A percentile compares a stretch with the other conserved stretches of the same genome.
Evolutionary conservation across 208 protist genomes (phyloP).

Genomic region (Angomonas desouzai): DNA sequence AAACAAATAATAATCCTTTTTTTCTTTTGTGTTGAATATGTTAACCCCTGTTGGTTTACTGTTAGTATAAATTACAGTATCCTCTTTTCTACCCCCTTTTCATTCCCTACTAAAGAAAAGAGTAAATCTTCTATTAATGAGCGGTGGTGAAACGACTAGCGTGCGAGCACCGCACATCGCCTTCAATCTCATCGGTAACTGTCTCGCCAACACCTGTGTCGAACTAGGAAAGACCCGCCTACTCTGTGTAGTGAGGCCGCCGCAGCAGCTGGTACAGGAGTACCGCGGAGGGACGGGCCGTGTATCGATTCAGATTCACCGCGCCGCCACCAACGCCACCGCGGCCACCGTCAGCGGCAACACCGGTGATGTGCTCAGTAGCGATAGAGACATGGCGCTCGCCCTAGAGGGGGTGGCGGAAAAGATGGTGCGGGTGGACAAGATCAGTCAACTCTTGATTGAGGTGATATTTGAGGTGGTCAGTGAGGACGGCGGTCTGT

Average conservation of each 20-base stretch:
- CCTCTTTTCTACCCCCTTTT: background rate
- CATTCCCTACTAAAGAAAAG: background rate
- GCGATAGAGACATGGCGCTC: conserved; percentile 56
- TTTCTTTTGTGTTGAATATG: too few species aligned
- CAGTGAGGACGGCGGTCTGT: conserved; percentile 63
- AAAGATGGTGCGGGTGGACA: conserved; percentile 66
- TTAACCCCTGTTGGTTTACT: too few species aligned
- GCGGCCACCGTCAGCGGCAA: conserved; percentile 22
- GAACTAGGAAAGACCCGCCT: conserved; percentile 80
- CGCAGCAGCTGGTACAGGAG: conserved; percentile 82
- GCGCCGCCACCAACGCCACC: conserved; percentile 21
- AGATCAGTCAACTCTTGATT: conserved; percentile 72
- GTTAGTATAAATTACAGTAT: too few species aligned
- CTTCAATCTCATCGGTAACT: conserved; percentile 62
- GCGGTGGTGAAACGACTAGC: conserved; percentile 26
- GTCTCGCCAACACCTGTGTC: conserved; percentile 76
- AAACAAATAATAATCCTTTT: too few species aligned
- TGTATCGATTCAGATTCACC: conserved; percentile 54
- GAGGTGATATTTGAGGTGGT: conserved; percentile 74
- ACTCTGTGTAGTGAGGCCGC: conserved; percentile 70
- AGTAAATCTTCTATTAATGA: conserved; percentile 19
- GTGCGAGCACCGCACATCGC: conserved; percentile 71
- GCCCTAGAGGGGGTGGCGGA: conserved; percentile 76
- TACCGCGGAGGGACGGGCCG: conserved; percentile 75
- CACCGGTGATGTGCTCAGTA: conserved; percentile 3